Base-by-base conservation (phyloP, 208 protist species). In the Endotrypanum monterogeii region DNA sequence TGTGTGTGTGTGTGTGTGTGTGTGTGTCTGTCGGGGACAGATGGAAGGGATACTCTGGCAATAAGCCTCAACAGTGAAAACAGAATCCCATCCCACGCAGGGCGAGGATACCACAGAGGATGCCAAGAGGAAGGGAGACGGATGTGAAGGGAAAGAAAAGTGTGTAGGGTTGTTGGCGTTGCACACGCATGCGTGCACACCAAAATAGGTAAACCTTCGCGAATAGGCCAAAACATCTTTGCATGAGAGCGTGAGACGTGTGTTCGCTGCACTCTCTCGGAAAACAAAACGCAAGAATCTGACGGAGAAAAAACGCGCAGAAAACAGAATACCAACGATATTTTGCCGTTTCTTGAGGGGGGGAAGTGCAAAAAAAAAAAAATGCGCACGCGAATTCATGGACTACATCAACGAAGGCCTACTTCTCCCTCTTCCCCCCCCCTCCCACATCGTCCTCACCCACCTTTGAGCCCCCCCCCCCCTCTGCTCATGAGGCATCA, bases 1-100 rank as follows among this genome's bases (percentile, higher is more conserved):
- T 58, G 18, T 63, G 23, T 63, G 32, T 41, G 54, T 57, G 16
- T 57, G 54, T 57, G 54, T 57, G 54, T 57, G 54, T 57, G 52
- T 12, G 52, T 57, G 25, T 57, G 54, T 57, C 16, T 32, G 16
- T 23, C 5, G 5, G 54, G 0, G 54, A 3, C 11, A 18, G 32
- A 20, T 1, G 51, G 16, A 58, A 32, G 30, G 23, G 28, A 46
- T n/a, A n/a, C n/a, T n/a, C n/a, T n/a, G n/a, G n/a, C n/a, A n/a
- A n/a, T n/a, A n/a, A n/a, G n/a, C n/a, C n/a, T n/a, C n/a, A n/a
- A n/a, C n/a, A n/a, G n/a, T n/a, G n/a, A n/a, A n/a, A n/a, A n/a
- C n/a, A n/a, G n/a, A n/a, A n/a, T n/a, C n/a, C n/a, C n/a, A n/a
- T n/a, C n/a, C n/a, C n/a, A n/a, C n/a, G n/a, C n/a, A n/a, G n/a